Percentiles rank a stretch among this genome's conserved stretches.
These are phyloP conservation scores for Glycine latifolia DNA, from an alignment of 306 rosid genomes.

Conservation along the genomic window DNA sequence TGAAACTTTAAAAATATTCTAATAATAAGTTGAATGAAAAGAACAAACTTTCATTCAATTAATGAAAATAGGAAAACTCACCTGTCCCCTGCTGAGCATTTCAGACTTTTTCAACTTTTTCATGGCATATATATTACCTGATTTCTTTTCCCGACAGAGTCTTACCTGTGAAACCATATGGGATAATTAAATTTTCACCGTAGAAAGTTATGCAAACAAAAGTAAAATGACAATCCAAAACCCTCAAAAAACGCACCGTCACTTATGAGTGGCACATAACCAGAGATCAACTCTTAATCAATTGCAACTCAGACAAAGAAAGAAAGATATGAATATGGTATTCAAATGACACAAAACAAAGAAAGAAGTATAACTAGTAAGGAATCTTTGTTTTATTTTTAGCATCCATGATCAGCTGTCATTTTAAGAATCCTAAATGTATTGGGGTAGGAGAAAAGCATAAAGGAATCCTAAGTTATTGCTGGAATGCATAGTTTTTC, in stretches of 20 bases:
- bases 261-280: no score
- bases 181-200: constrained; percentile 8
- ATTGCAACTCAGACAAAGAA: not conserved
- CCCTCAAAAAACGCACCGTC: not conserved
- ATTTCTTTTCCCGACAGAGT: constrained; percentile 55
- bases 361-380: not conserved
- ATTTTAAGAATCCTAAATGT: constrained; percentile 1
- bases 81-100: constrained; percentile 65
- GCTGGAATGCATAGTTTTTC: not conserved
- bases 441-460: not conserved
- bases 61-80: constrained; percentile 35
- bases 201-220: not conserved
- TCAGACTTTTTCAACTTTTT: constrained; percentile 63
- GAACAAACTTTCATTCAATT: constrained; percentile 23
- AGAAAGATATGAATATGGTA: constrained; percentile 25
- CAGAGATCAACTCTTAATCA: no score
- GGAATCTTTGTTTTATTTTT: constrained; percentile 3
- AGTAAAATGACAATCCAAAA: constrained; percentile 16
- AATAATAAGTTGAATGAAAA: constrained; percentile 27
- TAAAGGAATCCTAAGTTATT: constrained; percentile 7
- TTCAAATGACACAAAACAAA: not conserved
- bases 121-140: constrained; percentile 60
- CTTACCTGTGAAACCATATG: constrained; percentile 50
- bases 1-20: not conserved
- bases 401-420: constrained; percentile 6